Conservation (phyloP, 305 asterid genomes). For the Fraxinus paxiana region DNA sequence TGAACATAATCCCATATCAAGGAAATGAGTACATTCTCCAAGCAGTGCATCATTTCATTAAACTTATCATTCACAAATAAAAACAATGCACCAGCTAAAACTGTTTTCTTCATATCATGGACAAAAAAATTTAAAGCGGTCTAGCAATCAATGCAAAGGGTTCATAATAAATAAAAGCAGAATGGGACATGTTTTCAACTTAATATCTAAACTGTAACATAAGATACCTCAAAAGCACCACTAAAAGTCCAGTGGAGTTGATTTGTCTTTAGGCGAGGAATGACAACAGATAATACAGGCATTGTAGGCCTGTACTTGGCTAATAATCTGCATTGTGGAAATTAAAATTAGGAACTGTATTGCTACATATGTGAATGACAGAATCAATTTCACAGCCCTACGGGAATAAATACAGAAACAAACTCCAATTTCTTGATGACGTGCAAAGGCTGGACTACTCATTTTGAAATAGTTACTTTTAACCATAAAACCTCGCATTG, state of each 20-base stretch:
- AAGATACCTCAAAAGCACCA: conserved; percentile 73
- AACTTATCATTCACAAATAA: neutral
- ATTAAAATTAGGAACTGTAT: neutral
- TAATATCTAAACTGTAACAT: neutral
- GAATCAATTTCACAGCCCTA: neutral
- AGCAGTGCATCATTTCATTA: neutral
- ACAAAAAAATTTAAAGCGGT: neutral
- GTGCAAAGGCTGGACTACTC: neutral
- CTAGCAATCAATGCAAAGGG: neutral
- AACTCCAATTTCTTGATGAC: conserved; percentile 1
- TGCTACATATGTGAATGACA: neutral
- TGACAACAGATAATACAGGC: conserved; percentile 80
- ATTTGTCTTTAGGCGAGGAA: conserved; percentile 70
- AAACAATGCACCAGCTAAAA: neutral
- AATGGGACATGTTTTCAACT: neutral
- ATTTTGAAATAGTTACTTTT: neutral
- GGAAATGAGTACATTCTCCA: neutral
- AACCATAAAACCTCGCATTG: neutral
- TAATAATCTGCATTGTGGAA: conserved; percentile 51
- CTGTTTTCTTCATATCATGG: neutral
- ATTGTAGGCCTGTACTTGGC: conserved; percentile 82
- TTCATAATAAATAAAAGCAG: neutral
- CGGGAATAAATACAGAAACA: neutral
- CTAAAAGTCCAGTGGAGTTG: conserved; percentile 75
- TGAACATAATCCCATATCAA: neutral